phyloP scores from a whole-genome alignment of 1,139 yeast species.

The Candida gigantensis region DNA sequence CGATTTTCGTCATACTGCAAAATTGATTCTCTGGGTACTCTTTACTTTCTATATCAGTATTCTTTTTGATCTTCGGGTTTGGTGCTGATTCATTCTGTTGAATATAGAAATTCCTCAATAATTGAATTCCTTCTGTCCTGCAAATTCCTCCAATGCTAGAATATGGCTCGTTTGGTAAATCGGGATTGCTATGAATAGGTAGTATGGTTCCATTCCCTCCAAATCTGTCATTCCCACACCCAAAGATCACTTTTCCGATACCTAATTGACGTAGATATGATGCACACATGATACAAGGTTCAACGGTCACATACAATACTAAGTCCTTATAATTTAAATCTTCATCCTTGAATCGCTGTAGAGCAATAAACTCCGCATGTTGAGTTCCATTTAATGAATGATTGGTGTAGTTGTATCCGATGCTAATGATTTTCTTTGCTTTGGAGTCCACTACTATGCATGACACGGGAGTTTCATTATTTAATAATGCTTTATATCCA shows the following conservation, averaged over 20 bases:
- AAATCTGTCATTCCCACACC: slow-evolving; percentile 92
- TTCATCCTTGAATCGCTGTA: slow-evolving; percentile 14
- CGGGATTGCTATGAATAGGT: slow-evolving; percentile 53
- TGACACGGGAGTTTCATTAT: slow-evolving; percentile 76
- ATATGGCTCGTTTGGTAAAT: slow-evolving; percentile 42
- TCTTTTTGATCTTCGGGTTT: slow-evolving; percentile 70
- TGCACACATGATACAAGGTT: slow-evolving; percentile 99
- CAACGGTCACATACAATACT: slow-evolving; percentile 88
- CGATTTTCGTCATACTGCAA: slow-evolving; percentile 17
- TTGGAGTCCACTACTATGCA: slow-evolving; percentile 58
- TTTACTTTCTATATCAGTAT: slow-evolving; percentile 67
- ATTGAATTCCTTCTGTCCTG: slow-evolving; percentile 78
- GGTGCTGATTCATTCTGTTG: slow-evolving; percentile 89
- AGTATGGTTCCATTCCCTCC: slow-evolving; percentile 96
- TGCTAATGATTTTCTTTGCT: slow-evolving; percentile 57
- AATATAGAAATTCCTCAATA: slow-evolving; percentile 79
- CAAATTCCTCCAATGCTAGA: slow-evolving; percentile 73
- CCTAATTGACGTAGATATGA: slow-evolving; percentile 83
- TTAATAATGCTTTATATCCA: slow-evolving; percentile 40
- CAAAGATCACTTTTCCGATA: slow-evolving; percentile 73
- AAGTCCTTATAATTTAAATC: slow-evolving; percentile 40
- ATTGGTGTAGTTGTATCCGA: slow-evolving; percentile 90
- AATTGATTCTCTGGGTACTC: slow-evolving; percentile 54
- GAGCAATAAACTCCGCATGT: slow-evolving; percentile 91
- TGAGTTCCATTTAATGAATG: slow-evolving; percentile 78